A percentile compares a stretch with the other conserved stretches of the same genome.
phyloP scores from a whole-genome alignment of 805 yeast species.

The Starmerella floris region DNA sequence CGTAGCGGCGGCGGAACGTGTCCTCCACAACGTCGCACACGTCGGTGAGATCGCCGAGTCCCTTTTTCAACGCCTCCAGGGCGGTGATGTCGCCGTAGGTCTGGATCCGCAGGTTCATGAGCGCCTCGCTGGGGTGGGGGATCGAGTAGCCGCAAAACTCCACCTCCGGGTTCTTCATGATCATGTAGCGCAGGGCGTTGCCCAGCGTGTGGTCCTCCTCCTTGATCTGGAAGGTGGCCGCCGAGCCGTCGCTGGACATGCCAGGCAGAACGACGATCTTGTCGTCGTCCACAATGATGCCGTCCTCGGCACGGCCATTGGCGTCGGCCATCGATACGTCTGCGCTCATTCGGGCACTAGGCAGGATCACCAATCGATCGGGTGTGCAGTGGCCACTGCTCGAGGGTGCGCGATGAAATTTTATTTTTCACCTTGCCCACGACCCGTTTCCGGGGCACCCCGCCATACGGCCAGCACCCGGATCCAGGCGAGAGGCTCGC shows the following conservation, averaged over 20 bases:
- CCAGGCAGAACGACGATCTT: constrained; percentile 34
- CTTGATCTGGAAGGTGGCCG: constrained; percentile 82
- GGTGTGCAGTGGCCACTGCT: too few species aligned
- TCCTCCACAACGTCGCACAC: constrained; percentile 75
- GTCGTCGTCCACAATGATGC: constrained; percentile 9
- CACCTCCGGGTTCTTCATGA: constrained; percentile 95
- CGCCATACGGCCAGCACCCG: too few species aligned
- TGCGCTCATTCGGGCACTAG: constrained; percentile 15
- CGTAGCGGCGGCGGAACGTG: constrained; percentile 55
- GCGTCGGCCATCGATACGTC: constrained; percentile 17
- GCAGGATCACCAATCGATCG: too few species aligned
- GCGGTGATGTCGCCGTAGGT: constrained; percentile 80
- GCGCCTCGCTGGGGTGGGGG: constrained; percentile 93
- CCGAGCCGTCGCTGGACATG: constrained; percentile 80
- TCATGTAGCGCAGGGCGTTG: constrained; percentile 80
- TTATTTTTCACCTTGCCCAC: too few species aligned
- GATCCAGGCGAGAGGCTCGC: too few species aligned
- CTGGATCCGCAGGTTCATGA: constrained; percentile 81
- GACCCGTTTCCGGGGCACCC: too few species aligned
- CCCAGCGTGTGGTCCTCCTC: constrained; percentile 97
- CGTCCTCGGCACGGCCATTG: constrained; percentile 3
- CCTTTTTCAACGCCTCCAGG: constrained; percentile 82
- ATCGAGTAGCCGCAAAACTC: constrained; percentile 97
- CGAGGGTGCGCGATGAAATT: too few species aligned
- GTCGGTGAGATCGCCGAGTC: constrained; percentile 70